Evolutionary conservation across 2,329 filamentous ascomycete species (phyloP).

Genomic region (Cryphonectria parasitica): DNA sequence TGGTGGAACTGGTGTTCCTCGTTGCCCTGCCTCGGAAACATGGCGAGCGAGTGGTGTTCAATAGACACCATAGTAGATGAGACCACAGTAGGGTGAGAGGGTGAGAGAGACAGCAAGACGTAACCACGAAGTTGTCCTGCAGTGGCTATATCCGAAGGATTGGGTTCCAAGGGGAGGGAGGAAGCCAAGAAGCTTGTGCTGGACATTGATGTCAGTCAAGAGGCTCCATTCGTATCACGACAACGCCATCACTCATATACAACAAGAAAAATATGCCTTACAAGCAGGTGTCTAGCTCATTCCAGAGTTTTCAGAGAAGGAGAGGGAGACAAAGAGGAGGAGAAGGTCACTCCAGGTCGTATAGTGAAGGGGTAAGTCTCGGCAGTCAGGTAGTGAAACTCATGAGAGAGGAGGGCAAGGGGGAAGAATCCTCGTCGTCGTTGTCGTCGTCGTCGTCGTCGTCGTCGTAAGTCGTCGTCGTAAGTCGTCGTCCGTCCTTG

Average conservation of each 20-base stretch:
- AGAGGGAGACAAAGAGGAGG: not conserved
- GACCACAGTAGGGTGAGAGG: not conserved
- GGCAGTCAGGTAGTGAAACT: slow-evolving; percentile 2
- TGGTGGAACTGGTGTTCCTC: slow-evolving; percentile 46
- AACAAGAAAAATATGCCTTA: slow-evolving; percentile 16
- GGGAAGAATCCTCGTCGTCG: not conserved
- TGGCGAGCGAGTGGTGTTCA: slow-evolving; percentile 34
- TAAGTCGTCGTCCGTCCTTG: not conserved
- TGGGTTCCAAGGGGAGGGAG: not conserved
- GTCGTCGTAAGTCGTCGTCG: not conserved
- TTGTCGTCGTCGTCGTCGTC: not conserved
- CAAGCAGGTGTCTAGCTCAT: slow-evolving; percentile 24
- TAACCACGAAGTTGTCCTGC: not conserved
- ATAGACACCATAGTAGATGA: slow-evolving; percentile 33
- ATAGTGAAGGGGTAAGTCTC: not conserved
- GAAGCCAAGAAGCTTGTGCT: slow-evolving; percentile 21
- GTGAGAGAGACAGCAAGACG: not conserved
- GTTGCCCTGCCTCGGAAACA: slow-evolving; percentile 34
- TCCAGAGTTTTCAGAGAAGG: slow-evolving; percentile 17
- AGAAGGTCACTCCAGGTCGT: not conserved
- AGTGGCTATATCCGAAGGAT: not conserved
- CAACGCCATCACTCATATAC: not conserved
- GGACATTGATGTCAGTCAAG: slow-evolving; percentile 20
- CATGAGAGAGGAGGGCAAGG: not conserved
- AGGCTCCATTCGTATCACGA: slow-evolving; percentile 5